Base-by-base conservation (phyloP, 768 basidiomycete genomes). In the Naganishia friedmannii region DNA sequence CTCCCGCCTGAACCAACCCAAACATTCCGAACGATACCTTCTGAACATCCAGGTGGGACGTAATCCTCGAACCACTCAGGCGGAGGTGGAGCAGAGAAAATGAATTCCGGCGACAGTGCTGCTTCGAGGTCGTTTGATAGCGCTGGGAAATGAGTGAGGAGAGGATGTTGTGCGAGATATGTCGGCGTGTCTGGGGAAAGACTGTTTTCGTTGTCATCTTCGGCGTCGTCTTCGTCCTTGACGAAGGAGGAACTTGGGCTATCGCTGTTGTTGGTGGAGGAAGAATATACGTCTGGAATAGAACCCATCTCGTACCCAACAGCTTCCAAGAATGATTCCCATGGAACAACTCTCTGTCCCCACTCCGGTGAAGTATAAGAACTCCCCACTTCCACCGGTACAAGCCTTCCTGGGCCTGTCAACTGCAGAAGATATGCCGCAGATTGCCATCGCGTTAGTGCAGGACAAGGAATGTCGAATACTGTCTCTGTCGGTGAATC, bases 151-250 rank as follows among this genome's bases (percentile, higher is more conserved):
- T 99, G 96, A 48, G 81, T 82, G 70, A 94, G 83, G 17, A 99
- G 85, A 74, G 88, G 86, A 82, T 99, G 89, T 77, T 99, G 96
- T 0, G 96, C 96, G 53, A 99, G 87, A 79, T 99, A 99, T 31
- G 58, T 37, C 26, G 68, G 68, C 23, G 23, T 9, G n/a, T 32
- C 21, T 17, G 12, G 29, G 39, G 31, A 29, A 10, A 45, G 12
- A 53, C 12, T 39, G 51, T 34, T 51, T 29, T 10, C 34, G 53
- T 29, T n/a, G 4, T 60, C 46, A 5, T 48, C 12, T 12, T 0
- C 34, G 0, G 29, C 53, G 39, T 53, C 51, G 28, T 70, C 65
- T 28, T 53, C 48, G 34, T 48, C 42, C 29, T 13, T 17, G 23
- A 39, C 8, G 12, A 19, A 37, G 34, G 48, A 21, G 48, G 48